Base-by-base conservation (phyloP, 495 filamentous ascomycete species). In the Hypomontagnella monticulosa region DNA sequence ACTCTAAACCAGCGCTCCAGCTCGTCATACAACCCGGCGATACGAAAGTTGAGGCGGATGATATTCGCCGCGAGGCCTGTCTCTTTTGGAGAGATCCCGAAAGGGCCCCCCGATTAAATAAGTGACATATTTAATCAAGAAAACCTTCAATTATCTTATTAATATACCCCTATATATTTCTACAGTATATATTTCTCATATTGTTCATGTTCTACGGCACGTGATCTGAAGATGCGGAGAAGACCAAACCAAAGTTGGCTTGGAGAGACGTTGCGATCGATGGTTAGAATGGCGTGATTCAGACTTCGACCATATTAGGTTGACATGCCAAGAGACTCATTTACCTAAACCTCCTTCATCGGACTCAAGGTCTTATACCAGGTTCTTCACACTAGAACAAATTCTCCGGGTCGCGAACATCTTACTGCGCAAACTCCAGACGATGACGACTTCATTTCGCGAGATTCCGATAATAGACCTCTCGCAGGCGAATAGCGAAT, bases 401-500 rank as follows among this genome's bases (percentile, higher is more conserved):
- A 34, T 57, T 3, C 23, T 42, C 15, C 23, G 42, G 18, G 18
- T 30, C 4, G 12, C 19, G 15, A n/a, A 42, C 48, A 10, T 43
- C 4, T 8, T 7, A 16, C 10, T 12, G n/a, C 15, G 12, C 20
- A 43, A 52, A 38, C 19, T 48, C 14, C 3, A 57, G 23, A 59
- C 9, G 41, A 74, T 70, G 70, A 19, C 62, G 10, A 51, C 70
- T 27, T 68, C 71, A 43, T 81, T 81, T 52, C 66, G 71, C 38
- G 55, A 67, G n/a, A 77, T 83, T 34, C 81, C 81, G 1, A 67
- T 80, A 15, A 71, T 85, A 56, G 79, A 83, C 63, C 79, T 84
- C 44, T 77, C 78, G 2, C 74, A 75, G 23, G 74, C 74, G 40
- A 57, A 70, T 16, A 57, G 69, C 5, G 49, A 72, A 3, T 51